Base-by-base conservation (phyloP, 148 eudicot genomes). In the Vaccinium corymbosum region DNA sequence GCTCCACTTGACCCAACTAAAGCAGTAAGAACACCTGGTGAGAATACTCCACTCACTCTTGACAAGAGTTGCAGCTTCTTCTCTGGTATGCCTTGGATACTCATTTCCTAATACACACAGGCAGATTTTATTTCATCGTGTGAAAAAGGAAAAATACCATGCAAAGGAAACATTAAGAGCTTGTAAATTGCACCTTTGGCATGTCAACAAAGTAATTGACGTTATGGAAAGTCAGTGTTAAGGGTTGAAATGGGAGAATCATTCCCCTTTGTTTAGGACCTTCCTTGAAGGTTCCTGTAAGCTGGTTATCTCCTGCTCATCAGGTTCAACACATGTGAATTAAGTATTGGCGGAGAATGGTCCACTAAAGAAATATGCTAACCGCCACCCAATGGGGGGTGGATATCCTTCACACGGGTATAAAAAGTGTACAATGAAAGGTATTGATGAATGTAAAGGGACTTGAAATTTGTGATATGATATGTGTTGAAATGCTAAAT, bases 1-100 rank as follows among this genome's bases (percentile, higher is more conserved):
- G 98, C 98, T 83, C 98, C 98, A 86, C 98, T 96, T 56, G 95
- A 88, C 46, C 98, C 98, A 57, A 96, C 94, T 75, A 96, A 86
- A 73, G 98, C 98, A 3, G 98, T 93, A 62, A 94, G 95, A 66
- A 93, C 92, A 77, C 98, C 98, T 9, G 98, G 98, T 2, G 91
- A 88, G 86, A 96, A 96, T 74, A 90, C 98, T 78, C 98, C 98
- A 80, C 97, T 93, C 35, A 94, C 98, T 72, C 87, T 83, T 82
- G 90, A 87, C 81, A 96, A 86, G 46, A 96, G 97, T 89, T 96
- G 95, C 88, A 96, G 81, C 86, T 78, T 92, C 77, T 83, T 88
- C 85, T 93, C 98, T 76, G 90, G 85, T 81, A 90, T 35, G 66
- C 98, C 98, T 88, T 92, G 86, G 35, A 85, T 70, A 62, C 83